phyloP scores from a whole-genome alignment of 1,284 basidiomycete genomes.

The Apiotrichum sp. region DNA sequence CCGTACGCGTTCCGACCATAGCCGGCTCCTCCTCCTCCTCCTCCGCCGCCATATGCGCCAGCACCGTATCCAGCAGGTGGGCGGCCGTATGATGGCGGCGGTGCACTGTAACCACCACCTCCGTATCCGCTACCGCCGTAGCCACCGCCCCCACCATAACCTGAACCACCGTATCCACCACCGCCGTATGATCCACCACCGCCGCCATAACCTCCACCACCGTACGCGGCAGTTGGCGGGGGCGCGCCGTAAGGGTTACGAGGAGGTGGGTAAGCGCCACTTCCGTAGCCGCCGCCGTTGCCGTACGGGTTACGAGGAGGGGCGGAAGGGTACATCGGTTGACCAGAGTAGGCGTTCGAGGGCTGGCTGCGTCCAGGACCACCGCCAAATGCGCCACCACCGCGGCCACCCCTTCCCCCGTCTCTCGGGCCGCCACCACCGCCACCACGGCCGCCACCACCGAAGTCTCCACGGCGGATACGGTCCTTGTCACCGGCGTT shows the following conservation, averaged over 20 bases:
- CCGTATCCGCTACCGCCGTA: not conserved
- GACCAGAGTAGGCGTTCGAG: constrained; percentile 21
- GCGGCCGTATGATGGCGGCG: not conserved
- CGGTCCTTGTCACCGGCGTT: constrained; percentile 68
- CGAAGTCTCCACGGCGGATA: constrained; percentile 49
- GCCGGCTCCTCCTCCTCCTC: not conserved
- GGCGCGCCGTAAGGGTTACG: not conserved
- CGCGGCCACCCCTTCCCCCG: not conserved
- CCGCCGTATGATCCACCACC: constrained; percentile 5
- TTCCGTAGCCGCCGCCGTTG: not conserved
- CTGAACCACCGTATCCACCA: not conserved
- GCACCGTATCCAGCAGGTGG: not conserved
- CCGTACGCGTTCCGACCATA: not conserved
- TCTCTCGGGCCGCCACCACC: not conserved
- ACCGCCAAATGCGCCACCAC: constrained; percentile 1
- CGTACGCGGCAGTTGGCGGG: not conserved
- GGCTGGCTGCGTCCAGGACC: constrained; percentile 7
- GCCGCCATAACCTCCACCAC: constrained; percentile 1
- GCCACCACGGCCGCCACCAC: constrained; percentile 26
- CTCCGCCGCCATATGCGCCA: not conserved
- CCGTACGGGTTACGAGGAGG: constrained; percentile 3
- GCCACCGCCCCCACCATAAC: not conserved
- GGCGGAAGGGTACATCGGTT: not conserved
- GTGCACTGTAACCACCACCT: not conserved
- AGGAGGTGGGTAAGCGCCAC: not conserved